Base-by-base conservation (phyloP, 305 asterid species). In the Fraxinus nigra region DNA sequence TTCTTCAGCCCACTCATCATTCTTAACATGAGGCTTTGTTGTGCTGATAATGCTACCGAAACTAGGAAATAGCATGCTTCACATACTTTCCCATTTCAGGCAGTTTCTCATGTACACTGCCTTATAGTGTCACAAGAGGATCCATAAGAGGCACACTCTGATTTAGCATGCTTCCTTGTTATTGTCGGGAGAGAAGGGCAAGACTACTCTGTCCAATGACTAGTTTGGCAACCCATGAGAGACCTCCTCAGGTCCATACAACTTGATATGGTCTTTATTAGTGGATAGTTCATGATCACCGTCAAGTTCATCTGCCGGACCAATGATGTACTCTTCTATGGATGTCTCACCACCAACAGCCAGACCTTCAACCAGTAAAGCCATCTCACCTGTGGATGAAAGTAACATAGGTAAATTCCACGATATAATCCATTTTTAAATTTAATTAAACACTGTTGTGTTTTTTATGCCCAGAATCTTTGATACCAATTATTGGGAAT, bases 11-110 rank as follows among this genome's bases (percentile, higher is more conserved):
- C 98, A 95, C 78, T 93, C 94, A 24, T 91, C 97, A 3, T 88
- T 37, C 35, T 88, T 90, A 65, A 76, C 82, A 18, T 85, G 87
- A 6, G 93, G 92, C 78, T 90, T 98, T 0, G 88, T 89, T 0
- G 90, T 83, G 85, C 98, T 95, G 86, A 95, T 89, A 98, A 95
- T 94, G 89, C 98, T 94, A 28, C 98, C 98, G 0, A 94, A 92
- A 88, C 89, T 93, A n/a, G 98, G 98, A 87, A 95, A 95, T 11
- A 95, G 91, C 98, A 93, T 90, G 93, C 98, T 94, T 33, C 97
- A 86, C 91, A 88, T 93, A 82, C 98, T 94, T 37, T 95, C 0
- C 98, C 0, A 82, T 78, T 24, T 89, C 95, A 1, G 97, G 95
- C 22, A 93, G 89, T 83, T 90, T 93, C 88, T 94, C 95, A 38